phyloP scores from a whole-genome alignment of 768 basidiomycete species.

The Sarcodon sp. region DNA sequence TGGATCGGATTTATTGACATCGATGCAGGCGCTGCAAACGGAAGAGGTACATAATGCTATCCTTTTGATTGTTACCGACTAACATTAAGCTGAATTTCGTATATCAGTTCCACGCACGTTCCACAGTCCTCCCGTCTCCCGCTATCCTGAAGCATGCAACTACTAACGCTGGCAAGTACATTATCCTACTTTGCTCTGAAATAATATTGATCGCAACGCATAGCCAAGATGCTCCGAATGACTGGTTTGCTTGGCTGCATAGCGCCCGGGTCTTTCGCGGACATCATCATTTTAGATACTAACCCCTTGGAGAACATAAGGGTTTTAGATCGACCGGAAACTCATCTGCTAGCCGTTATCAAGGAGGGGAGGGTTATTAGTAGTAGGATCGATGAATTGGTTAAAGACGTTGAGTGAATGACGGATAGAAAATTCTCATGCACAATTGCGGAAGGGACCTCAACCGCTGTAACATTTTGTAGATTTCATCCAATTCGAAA shows the following conservation, averaged over 20 bases:
- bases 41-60: constrained; percentile 14
- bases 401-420: too few relatives aligned
- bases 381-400: constrained; percentile 12
- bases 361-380: constrained; percentile 21
- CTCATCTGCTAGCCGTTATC: constrained; percentile 22
- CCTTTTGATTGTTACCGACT: not conserved
- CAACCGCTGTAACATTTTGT: too few relatives aligned
- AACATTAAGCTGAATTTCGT: not conserved
- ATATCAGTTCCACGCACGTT: constrained; percentile 24
- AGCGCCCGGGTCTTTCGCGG: constrained; percentile 22
- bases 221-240: constrained; percentile 22
- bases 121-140: constrained; percentile 18
- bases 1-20: constrained; percentile 30
- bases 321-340: constrained; percentile 26
- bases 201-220: not conserved
- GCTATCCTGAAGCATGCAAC: constrained; percentile 28
- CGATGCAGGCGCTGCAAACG: constrained; percentile 55
- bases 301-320: constrained; percentile 30
- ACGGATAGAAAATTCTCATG: too few relatives aligned
- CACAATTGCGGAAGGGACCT: too few relatives aligned
- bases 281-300: constrained; percentile 24
- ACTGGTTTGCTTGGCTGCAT: constrained; percentile 22
- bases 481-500: too few relatives aligned
- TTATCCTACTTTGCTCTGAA: not conserved
- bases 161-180: constrained; percentile 19